phyloP scores from a whole-genome alignment of 345 rosid genomes.

The Odontarrhena argentea region DNA sequence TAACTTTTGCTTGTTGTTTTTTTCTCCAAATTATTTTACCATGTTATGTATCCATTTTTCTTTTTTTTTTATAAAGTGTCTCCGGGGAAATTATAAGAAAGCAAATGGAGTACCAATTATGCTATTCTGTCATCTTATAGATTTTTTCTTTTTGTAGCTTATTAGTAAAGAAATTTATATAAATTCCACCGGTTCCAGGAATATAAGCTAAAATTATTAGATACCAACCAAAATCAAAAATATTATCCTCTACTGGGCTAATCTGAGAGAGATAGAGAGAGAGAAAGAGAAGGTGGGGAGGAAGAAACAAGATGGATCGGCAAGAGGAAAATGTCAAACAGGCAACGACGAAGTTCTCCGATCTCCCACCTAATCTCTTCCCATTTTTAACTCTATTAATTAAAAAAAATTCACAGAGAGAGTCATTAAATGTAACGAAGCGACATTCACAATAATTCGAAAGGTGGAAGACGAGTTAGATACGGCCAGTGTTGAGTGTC shows the following conservation, averaged over 20 bases:
- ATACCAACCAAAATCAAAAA: slow-evolving; percentile 20
- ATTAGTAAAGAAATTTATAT: neutral
- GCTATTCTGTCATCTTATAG: slow-evolving; percentile 14
- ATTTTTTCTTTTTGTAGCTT: slow-evolving; percentile 5
- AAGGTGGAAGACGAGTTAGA: slow-evolving; percentile 52
- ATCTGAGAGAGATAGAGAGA: neutral
- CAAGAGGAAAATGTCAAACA: slow-evolving; percentile 65
- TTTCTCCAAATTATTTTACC: too few relatives aligned
- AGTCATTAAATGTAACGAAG: slow-evolving; percentile 42
- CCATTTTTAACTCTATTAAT: slow-evolving; percentile 14
- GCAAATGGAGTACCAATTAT: neutral
- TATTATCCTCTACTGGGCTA: slow-evolving; percentile 27
- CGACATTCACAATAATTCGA: slow-evolving; percentile 46
- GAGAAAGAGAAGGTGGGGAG: slow-evolving; percentile 1
- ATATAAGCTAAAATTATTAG: slow-evolving; percentile 2
- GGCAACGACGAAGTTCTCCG: slow-evolving; percentile 62
- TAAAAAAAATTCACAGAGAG: neutral
- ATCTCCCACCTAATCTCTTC: slow-evolving; percentile 42
- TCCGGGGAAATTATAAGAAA: too few relatives aligned
- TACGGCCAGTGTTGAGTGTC: slow-evolving; percentile 45
- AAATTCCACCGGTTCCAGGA: slow-evolving; percentile 29
- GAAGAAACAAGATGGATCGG: slow-evolving; percentile 40
- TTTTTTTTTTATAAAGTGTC: too few relatives aligned
- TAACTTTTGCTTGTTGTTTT: too few relatives aligned
- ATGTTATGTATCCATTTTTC: too few relatives aligned